Conservation (phyloP, 768 basidiomycete species). For the Aureoboletus auriporus region DNA sequence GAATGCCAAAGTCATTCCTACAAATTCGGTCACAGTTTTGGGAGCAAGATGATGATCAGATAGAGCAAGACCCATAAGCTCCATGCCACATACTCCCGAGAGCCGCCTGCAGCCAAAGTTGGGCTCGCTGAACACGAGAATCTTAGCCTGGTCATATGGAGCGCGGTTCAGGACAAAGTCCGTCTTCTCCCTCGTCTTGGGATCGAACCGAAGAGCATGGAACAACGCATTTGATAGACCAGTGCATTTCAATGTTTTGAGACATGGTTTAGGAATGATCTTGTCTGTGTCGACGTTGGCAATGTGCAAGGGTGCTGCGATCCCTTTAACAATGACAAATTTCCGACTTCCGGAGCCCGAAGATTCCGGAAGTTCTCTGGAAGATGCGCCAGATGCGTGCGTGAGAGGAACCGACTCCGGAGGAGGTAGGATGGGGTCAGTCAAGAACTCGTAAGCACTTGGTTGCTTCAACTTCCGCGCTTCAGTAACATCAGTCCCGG, state of each 20-base stretch:
- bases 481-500: constrained; percentile 41
- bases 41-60: neutral
- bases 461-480: constrained; percentile 62
- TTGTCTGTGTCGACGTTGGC: constrained; percentile 90
- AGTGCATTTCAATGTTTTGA: constrained; percentile 88
- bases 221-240: constrained; percentile 85
- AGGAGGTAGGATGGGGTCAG: constrained; percentile 57
- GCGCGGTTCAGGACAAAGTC: constrained; percentile 82
- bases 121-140: constrained; percentile 78
- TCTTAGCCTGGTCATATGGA: constrained; percentile 71
- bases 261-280: constrained; percentile 92
- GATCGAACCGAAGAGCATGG: constrained; percentile 74
- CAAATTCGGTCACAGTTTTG: constrained; percentile 4
- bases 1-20: constrained; percentile 87
- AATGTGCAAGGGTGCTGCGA: constrained; percentile 75
- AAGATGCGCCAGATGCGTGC: constrained; percentile 21
- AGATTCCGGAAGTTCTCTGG: constrained; percentile 36
- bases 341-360: constrained; percentile 51
- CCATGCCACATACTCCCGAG: constrained; percentile 90
- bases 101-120: constrained; percentile 93
- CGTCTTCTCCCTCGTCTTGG: constrained; percentile 73
- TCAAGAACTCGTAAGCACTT: constrained; percentile 73
- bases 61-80: constrained; percentile 53
- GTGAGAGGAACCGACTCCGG: constrained; percentile 42
- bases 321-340: constrained; percentile 68